Base-by-base conservation (phyloP, 345 rosid genomes). In the Raphanus raphanistrum region DNA sequence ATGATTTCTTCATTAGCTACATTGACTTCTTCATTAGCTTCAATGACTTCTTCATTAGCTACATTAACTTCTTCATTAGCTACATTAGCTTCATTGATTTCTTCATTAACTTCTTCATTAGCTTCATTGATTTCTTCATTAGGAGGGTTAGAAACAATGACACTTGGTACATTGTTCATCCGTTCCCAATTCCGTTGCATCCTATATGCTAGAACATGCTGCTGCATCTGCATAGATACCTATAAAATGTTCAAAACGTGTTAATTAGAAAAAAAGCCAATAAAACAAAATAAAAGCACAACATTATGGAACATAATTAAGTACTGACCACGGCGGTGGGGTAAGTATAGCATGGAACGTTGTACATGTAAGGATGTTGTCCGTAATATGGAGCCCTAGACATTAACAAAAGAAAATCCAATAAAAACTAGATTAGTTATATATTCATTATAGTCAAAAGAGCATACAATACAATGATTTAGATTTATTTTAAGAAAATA, bases 311-410 rank as follows among this genome's bases (percentile, higher is more conserved):
- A 11, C 1, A 50, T 62, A 69, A 35, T 35, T 7, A 35, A 31
- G 7, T 70, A 70, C 80, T 63, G 36, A 70, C 80, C 76, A 8
- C 28, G 10, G 41, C 5, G 6, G 21, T 61, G 5, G 2, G 6
- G 21, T 50, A 62, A 26, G 11, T 0, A 52, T 50, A 15, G 21
- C 4, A 27, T 25, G 70, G 64, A 16, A 13, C 8, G 15, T 0
- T 4, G 38, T 33, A 33, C 64, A 27, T 35, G 65, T 7, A 10
- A 48, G 0, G 0, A 15, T 26, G 12, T 0, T 0, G 32, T 60
- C 64, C 57, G 0, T 5, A 9, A 69, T 25, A 0, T 1, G 35
- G 13, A 76, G 17, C n/a, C 65, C 80, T 76, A 0, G 0, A 63
- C 27, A 13, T 48, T 13, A 13, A 13, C 55, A n/a, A 50, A 50